phyloP scores from a whole-genome alignment of 352 stramenopile species.

The Thraustotheca clavata region DNA sequence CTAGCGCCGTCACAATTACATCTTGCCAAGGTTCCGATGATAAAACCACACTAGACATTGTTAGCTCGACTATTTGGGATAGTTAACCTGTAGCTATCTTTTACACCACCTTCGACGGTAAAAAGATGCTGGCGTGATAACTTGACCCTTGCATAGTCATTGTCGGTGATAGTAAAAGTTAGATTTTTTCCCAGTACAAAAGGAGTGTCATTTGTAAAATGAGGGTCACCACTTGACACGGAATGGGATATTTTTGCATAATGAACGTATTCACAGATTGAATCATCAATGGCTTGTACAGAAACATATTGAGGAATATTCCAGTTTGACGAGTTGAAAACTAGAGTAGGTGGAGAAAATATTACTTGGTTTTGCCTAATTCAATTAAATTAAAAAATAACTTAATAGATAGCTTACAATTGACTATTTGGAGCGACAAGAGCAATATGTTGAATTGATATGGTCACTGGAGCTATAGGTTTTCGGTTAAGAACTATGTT shows the following conservation, averaged over 20 bases:
- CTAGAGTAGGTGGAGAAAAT: slow-evolving; percentile 22
- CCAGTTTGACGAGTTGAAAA: slow-evolving; percentile 52
- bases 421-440: neutral
- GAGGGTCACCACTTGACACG: slow-evolving; percentile 36
- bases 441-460: slow-evolving; percentile 19
- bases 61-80: neutral
- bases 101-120: slow-evolving; percentile 41
- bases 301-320: slow-evolving; percentile 56
- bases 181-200: slow-evolving; percentile 54
- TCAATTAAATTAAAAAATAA: neutral
- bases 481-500: slow-evolving; percentile 56
- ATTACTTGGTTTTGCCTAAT: neutral
- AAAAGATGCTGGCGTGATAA: slow-evolving; percentile 53
- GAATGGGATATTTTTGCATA: slow-evolving; percentile 48
- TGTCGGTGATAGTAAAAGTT: slow-evolving; percentile 60
- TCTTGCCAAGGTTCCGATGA: slow-evolving; percentile 49
- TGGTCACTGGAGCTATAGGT: slow-evolving; percentile 37
- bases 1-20: slow-evolving; percentile 35
- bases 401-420: neutral
- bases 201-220: slow-evolving; percentile 45
- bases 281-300: slow-evolving; percentile 47
- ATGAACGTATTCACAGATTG: slow-evolving; percentile 46
- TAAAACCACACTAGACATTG: slow-evolving; percentile 29
- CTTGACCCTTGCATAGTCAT: slow-evolving; percentile 42
- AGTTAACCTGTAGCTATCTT: slow-evolving; percentile 43